Conservation (phyloP, 2,329 filamentous ascomycete species). For the Ophiostoma triangulosporum region DNA sequence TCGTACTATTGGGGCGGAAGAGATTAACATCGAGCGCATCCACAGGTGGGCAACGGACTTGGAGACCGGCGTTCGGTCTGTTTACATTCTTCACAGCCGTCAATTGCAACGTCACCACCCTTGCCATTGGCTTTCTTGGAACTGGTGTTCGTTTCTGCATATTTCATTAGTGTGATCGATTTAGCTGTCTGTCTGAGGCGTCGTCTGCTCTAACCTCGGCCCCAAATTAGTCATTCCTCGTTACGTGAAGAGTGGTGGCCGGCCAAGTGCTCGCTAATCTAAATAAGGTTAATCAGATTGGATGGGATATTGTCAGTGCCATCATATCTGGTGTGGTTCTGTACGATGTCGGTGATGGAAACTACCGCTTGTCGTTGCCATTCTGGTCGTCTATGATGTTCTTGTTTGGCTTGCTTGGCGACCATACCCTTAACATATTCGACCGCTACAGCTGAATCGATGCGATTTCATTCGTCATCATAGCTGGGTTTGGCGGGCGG, state of each 20-base stretch:
- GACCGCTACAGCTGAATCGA: not conserved
- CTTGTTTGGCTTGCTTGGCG: not conserved
- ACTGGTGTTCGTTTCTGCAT: not conserved
- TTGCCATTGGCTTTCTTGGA: not conserved
- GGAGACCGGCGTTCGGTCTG: not conserved
- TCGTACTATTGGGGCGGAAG: not conserved
- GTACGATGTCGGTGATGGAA: not conserved
- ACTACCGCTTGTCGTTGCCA: not conserved
- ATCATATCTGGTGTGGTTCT: not conserved
- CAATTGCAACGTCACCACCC: not conserved
- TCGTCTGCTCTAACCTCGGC: not conserved
- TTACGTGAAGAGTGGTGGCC: slow-evolving; percentile 1
- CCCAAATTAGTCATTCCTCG: not conserved
- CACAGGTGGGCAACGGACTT: not conserved
- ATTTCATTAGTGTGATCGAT: not conserved
- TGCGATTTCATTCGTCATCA: not conserved
- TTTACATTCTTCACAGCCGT: not conserved
- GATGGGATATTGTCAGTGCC: not conserved
- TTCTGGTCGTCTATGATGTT: not conserved
- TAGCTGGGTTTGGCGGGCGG: not conserved
- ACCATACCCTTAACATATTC: not conserved
- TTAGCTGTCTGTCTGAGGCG: too few relatives aligned
- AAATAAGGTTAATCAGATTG: not conserved
- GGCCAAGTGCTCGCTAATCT: not conserved
- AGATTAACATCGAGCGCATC: not conserved